A percentile compares a stretch with the other conserved stretches of the same genome.
Conservation (phyloP, 1,284 basidiomycete genomes). For the Mycena citricolor region DNA sequence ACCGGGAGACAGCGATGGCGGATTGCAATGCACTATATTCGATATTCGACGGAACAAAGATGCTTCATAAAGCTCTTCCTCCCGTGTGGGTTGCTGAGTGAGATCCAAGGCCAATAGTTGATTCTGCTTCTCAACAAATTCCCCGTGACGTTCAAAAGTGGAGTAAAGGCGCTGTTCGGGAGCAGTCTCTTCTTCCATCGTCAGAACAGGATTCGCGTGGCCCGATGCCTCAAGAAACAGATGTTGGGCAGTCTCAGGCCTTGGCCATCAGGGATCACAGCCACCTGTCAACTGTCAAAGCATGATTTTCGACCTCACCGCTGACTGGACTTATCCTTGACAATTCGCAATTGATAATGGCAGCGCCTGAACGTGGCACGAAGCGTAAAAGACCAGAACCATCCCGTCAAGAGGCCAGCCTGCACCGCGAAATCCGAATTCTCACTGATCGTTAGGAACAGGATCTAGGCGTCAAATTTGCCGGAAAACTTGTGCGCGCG, state of each 20-base stretch:
- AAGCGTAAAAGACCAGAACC: constrained; percentile 19
- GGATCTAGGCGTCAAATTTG: constrained; percentile 11
- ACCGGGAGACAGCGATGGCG: not conserved
- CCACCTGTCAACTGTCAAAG: no score
- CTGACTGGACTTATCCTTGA: no score
- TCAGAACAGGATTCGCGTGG: constrained; percentile 27
- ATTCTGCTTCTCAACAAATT: constrained; percentile 56
- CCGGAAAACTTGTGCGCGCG: constrained; percentile 17
- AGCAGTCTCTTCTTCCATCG: constrained; percentile 36
- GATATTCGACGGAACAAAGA: constrained; percentile 43
- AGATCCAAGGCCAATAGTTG: constrained; percentile 54
- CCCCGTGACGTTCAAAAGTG: constrained; percentile 61
- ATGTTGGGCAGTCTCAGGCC: not conserved
- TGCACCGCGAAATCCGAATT: not conserved
- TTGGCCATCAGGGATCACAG: constrained; percentile 7
- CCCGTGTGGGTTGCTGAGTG: constrained; percentile 41
- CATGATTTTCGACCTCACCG: no score
- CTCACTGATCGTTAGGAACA: constrained; percentile 2
- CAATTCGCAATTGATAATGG: no score
- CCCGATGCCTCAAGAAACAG: not conserved
- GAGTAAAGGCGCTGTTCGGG: constrained; percentile 46
- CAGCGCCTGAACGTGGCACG: no score
- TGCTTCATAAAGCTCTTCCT: constrained; percentile 48
- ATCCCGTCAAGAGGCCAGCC: constrained; percentile 12
- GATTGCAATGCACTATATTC: constrained; percentile 40